Conservation (phyloP, 768 basidiomycete species). For the Phanerochaete carnosa region DNA sequence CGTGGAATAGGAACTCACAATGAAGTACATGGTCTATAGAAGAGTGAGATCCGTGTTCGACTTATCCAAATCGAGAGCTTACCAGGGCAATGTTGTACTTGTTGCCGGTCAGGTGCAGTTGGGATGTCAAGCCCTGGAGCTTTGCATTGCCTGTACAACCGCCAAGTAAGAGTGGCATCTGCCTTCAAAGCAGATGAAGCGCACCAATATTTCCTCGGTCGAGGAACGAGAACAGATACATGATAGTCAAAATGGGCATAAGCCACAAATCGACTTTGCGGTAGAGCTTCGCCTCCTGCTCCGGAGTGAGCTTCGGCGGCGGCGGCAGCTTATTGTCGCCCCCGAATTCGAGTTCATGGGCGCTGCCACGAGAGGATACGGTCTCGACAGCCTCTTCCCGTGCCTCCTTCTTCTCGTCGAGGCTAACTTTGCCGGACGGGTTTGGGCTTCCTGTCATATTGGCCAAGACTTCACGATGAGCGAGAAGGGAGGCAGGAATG, state of each 20-base stretch:
- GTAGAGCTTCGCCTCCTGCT: conserved; percentile 40
- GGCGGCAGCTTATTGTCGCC: conserved; percentile 43
- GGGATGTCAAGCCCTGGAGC: conserved; percentile 25
- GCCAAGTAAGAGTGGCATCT: neutral
- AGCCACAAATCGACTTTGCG: conserved; percentile 29
- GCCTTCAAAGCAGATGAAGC: neutral
- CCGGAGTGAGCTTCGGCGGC: conserved; percentile 41
- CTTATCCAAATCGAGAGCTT: neutral
- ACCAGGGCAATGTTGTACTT: conserved; percentile 20
- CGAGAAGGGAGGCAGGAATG: neutral
- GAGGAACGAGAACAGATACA: conserved; percentile 30
- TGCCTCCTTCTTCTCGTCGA: conserved; percentile 1
- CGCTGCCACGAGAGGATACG: neutral
- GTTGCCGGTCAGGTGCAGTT: conserved; percentile 26
- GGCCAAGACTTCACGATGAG: neutral
- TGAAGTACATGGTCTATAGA: conserved; percentile 64
- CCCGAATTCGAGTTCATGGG: conserved; percentile 33
- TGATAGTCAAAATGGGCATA: conserved; percentile 27
- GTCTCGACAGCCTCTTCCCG: conserved; percentile 1
- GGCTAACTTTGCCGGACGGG: neutral
- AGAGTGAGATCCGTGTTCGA: neutral
- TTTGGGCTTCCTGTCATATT: neutral
- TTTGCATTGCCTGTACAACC: conserved; percentile 23
- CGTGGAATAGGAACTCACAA: conserved; percentile 39
- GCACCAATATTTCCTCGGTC: conserved; percentile 25